A percentile compares a stretch with the other conserved stretches of the same genome.
These are phyloP conservation scores for Plantago lanceolata DNA, from an alignment of 305 asterid species.

Conservation along the genomic window DNA sequence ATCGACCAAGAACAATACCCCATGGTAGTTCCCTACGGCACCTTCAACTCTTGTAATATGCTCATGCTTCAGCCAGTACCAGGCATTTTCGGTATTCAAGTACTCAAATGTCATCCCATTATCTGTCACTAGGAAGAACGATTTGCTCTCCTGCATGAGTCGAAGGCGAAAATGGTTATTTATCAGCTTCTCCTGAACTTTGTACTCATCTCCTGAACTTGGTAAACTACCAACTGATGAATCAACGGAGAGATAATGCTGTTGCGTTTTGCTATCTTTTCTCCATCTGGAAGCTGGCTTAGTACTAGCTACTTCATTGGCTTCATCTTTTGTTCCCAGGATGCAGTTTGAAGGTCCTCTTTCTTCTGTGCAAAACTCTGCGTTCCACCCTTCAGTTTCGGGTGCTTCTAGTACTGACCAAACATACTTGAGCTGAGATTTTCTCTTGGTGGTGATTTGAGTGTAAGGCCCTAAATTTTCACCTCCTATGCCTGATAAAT, in stretches of 20 bases:
- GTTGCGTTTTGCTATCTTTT: conserved; percentile 45
- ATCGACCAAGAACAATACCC: conserved; percentile 68
- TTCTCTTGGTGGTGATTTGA: conserved; percentile 42
- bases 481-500: conserved; percentile 61
- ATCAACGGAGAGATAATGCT: conserved; percentile 42
- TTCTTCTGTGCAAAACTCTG: conserved; percentile 73
- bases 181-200: conserved; percentile 24
- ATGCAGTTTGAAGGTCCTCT: conserved; percentile 78
- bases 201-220: conserved; percentile 27
- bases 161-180: conserved; percentile 49
- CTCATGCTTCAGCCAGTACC: conserved; percentile 81
- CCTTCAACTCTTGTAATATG: conserved; percentile 52
- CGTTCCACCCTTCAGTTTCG: conserved; percentile 91
- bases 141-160: conserved; percentile 58
- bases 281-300: conserved; percentile 47
- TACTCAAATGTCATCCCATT: conserved; percentile 54
- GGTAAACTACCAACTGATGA: conserved; percentile 24
- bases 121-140: conserved; percentile 60
- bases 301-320: conserved; percentile 26
- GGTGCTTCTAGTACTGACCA: conserved; percentile 87
- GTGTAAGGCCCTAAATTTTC: conserved; percentile 51
- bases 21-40: conserved; percentile 68
- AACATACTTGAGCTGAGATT: conserved; percentile 43
- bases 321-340: conserved; percentile 61
- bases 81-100: conserved; percentile 51